Evolutionary conservation across 352 stramenopile species (phyloP).

Genomic region (Saprolegnia parasitica): DNA sequence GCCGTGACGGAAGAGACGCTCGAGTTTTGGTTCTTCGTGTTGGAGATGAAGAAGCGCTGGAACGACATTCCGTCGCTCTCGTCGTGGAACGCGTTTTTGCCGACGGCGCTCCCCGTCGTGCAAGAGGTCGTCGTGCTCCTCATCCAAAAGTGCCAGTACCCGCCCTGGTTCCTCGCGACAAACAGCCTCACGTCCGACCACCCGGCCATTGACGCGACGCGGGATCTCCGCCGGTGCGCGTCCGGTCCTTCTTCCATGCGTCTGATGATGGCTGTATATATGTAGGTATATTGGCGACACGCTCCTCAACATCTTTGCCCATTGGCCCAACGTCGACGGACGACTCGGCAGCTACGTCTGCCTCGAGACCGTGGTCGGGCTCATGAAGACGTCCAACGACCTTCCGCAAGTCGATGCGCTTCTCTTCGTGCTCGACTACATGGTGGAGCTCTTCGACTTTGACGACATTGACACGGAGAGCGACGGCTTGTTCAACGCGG

Average conservation of each 20-base stretch:
- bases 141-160: conserved; percentile 62
- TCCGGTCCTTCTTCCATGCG: background rate
- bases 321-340: conserved; percentile 49
- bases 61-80: conserved; percentile 33
- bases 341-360: conserved; percentile 29
- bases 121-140: conserved; percentile 60
- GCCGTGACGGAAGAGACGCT: conserved; percentile 64
- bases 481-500: conserved; percentile 32
- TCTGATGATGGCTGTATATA: background rate
- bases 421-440: conserved; percentile 66
- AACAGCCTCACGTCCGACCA: conserved; percentile 56
- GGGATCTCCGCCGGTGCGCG: conserved; percentile 48
- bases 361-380: conserved; percentile 19
- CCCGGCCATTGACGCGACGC: conserved; percentile 49
- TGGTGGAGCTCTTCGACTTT: conserved; percentile 78
- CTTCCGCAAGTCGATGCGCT: conserved; percentile 61
- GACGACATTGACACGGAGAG: conserved; percentile 66
- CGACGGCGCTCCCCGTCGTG: conserved; percentile 42
- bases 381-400: conserved; percentile 47
- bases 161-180: conserved; percentile 47
- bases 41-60: conserved; percentile 52
- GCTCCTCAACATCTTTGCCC: conserved; percentile 71
- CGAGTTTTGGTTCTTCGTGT: conserved; percentile 86
- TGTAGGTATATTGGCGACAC: conserved; percentile 75
- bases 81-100: conserved; percentile 34